A percentile compares a stretch with the other conserved stretches of the same genome.
Evolutionary conservation across 177 flowering plant species (phyloP).

Genomic region (Vitis hybrid): DNA sequence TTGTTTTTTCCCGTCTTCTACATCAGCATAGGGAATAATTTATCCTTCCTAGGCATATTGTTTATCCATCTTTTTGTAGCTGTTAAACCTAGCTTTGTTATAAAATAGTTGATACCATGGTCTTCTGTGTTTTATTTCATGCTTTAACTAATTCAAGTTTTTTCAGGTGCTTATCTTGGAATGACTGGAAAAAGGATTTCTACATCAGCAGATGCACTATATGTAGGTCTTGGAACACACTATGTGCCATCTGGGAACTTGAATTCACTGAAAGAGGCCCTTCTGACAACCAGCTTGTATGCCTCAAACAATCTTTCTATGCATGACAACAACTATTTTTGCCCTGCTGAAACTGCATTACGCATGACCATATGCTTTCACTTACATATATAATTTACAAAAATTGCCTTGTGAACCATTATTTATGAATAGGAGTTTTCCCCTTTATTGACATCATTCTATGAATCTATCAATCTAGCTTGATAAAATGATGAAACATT

Average conservation of each 20-base stretch:
- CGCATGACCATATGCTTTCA: background rate
- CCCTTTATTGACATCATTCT: too few species aligned
- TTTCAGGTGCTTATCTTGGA: conserved; percentile 90
- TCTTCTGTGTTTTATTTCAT: background rate
- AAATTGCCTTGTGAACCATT: background rate
- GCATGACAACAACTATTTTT: background rate
- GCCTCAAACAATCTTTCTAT: conserved; percentile 16
- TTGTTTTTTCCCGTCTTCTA: too few species aligned
- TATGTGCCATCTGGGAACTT: conserved; percentile 81
- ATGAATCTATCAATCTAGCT: background rate
- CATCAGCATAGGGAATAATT: too few species aligned
- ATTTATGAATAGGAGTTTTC: too few species aligned
- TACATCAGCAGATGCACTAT: conserved; percentile 89
- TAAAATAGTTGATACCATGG: background rate
- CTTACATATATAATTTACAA: background rate
- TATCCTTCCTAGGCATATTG: background rate
- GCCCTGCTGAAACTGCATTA: background rate
- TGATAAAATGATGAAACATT: background rate
- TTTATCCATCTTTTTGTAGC: background rate
- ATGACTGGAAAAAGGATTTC: conserved; percentile 88
- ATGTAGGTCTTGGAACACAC: conserved; percentile 87
- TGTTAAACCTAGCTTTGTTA: too few species aligned
- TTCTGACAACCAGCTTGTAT: conserved; percentile 70
- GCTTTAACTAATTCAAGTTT: background rate
- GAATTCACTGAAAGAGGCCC: conserved; percentile 64